phyloP scores from a whole-genome alignment of 495 filamentous ascomycete species.

The Lentithecium fluviatile region DNA sequence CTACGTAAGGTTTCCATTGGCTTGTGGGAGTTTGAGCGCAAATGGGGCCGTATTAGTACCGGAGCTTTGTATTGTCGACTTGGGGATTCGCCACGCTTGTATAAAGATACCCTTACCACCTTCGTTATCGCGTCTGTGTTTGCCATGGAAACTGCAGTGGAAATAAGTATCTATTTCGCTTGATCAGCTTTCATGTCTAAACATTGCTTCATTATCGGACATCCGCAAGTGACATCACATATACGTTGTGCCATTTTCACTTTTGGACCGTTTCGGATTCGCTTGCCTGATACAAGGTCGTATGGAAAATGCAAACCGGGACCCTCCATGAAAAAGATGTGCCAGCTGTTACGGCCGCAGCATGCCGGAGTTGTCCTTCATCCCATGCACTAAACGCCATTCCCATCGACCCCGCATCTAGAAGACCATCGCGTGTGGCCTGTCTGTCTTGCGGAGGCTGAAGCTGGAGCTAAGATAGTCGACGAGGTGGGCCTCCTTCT shows the following conservation, averaged over 20 bases:
- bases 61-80: too few species aligned
- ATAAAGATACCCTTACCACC: too few species aligned
- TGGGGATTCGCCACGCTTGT: too few species aligned
- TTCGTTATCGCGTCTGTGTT: too few species aligned
- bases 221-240: constrained; percentile 15
- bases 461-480: constrained; percentile 90
- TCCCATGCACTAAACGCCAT: constrained; percentile 34
- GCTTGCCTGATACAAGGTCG: constrained; percentile 29
- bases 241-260: constrained; percentile 10
- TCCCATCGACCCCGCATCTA: constrained; percentile 33
- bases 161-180: too few species aligned
- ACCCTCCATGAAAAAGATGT: constrained; percentile 30
- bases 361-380: constrained; percentile 33
- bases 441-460: constrained; percentile 95
- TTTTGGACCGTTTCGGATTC: constrained; percentile 35
- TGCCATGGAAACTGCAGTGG: too few species aligned
- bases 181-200: too few species aligned
- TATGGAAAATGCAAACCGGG: constrained; percentile 33
- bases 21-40: too few species aligned
- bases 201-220: too few species aligned
- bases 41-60: too few species aligned
- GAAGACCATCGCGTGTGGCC: constrained; percentile 85
- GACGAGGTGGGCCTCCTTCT: constrained; percentile 87
- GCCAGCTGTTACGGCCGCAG: constrained; percentile 36
- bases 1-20: too few species aligned